Conservation (phyloP, 306 rosid genomes). For the Cicer yamashitae region DNA sequence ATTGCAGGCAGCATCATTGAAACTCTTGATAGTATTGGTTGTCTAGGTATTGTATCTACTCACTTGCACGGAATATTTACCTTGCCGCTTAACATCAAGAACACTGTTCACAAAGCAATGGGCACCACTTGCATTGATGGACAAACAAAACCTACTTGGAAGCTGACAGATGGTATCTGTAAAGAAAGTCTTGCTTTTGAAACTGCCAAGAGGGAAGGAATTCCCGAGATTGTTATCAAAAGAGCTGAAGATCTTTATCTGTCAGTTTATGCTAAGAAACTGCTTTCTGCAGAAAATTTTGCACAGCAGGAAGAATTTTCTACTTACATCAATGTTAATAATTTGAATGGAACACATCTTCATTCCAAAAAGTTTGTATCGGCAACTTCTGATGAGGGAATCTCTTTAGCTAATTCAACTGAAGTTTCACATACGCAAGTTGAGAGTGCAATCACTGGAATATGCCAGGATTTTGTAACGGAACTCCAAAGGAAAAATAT, state of each 20-base stretch:
- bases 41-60: conserved; percentile 94
- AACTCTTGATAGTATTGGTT: conserved; percentile 76
- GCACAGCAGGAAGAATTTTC: conserved; percentile 49
- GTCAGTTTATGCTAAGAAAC: conserved; percentile 60
- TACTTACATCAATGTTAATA: conserved; percentile 43
- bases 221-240: conserved; percentile 70
- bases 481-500: conserved; percentile 53
- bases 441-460: conserved; percentile 65
- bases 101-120: conserved; percentile 80
- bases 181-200: conserved; percentile 97
- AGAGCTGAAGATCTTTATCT: conserved; percentile 81
- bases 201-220: conserved; percentile 88
- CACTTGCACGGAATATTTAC: conserved; percentile 86
- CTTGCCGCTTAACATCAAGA: conserved; percentile 74
- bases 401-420: conserved; percentile 44
- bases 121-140: conserved; percentile 69
- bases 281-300: conserved; percentile 43
- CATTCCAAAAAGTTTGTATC: conserved; percentile 33
- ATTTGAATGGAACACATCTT: conserved; percentile 47
- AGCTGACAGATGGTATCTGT: conserved; percentile 77
- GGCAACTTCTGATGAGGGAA: conserved; percentile 42
- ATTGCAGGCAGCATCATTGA: conserved; percentile 94
- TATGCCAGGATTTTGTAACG: conserved; percentile 73
- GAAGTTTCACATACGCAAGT: conserved; percentile 57
- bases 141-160: conserved; percentile 85